These are phyloP conservation scores for Streptanthus diversifolius DNA, from an alignment of 345 rosid species.

Conservation along the genomic window DNA sequence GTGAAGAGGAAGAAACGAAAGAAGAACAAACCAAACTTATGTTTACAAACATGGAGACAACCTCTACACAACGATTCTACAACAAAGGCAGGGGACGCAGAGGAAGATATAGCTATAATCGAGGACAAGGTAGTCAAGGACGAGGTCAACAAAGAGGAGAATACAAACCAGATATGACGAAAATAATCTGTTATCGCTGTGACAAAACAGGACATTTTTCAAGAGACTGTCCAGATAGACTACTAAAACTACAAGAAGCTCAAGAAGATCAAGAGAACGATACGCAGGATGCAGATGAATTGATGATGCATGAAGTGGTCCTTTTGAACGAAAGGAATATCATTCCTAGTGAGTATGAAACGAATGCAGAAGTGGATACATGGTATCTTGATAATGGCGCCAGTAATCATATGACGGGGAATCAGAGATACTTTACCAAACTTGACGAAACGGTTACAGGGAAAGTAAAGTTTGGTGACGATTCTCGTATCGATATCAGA, in stretches of 20 bases:
- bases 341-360: no score
- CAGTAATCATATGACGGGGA: no score
- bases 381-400: no score
- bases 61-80: no score
- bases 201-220: not conserved
- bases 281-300: not conserved
- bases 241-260: not conserved
- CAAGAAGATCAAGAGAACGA: not conserved
- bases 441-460: no score
- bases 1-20: not conserved
- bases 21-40: not conserved
- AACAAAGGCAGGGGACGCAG: not conserved
- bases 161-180: not conserved
- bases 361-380: no score
- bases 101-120: not conserved
- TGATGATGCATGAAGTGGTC: not conserved
- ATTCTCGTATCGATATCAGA: no score
- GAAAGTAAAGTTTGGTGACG: no score
- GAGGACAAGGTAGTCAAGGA: not conserved
- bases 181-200: not conserved
- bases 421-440: no score
- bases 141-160: not conserved
- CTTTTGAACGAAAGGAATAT: no score
- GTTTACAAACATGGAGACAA: not conserved
- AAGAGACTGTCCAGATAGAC: not conserved